Percentiles rank a stretch among this genome's conserved stretches.
Evolutionary conservation across 2,329 filamentous ascomycete species (phyloP).

Genomic region (Ophiostoma montium): DNA sequence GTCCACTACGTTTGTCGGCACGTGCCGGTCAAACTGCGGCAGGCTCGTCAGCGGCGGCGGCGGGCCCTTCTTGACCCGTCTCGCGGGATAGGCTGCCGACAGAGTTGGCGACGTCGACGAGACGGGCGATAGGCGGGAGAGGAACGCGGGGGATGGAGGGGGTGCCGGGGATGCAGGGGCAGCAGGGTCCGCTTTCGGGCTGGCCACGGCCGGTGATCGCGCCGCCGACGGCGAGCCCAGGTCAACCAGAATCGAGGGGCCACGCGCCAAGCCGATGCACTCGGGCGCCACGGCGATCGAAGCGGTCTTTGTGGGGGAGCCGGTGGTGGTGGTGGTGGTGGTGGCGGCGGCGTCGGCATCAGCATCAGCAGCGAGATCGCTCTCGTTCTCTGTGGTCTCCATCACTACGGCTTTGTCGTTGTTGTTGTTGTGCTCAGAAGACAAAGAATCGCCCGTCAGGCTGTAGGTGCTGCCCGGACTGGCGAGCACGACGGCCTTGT

Average conservation of each 20-base stretch:
- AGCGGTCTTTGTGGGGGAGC: background rate
- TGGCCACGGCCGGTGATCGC: too few relatives aligned
- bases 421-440: too few relatives aligned
- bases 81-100: background rate
- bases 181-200: background rate
- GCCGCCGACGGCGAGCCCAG: background rate
- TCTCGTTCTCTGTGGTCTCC: background rate
- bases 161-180: background rate
- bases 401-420: background rate
- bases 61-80: background rate
- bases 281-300: constrained; percentile 12
- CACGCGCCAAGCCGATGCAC: constrained; percentile 21
- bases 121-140: background rate
- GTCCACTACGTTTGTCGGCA: constrained; percentile 19
- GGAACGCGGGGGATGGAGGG: background rate
- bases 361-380: background rate
- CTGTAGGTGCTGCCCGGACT: constrained; percentile 3
- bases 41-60: background rate
- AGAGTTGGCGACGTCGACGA: background rate
- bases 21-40: constrained; percentile 10
- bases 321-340: background rate
- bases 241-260: constrained; percentile 17
- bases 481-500: background rate
- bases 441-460: constrained; percentile 1
- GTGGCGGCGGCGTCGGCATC: too few relatives aligned